These are phyloP conservation scores for Kondoa subrosea DNA, from an alignment of 768 basidiomycete genomes.

Conservation along the genomic window DNA sequence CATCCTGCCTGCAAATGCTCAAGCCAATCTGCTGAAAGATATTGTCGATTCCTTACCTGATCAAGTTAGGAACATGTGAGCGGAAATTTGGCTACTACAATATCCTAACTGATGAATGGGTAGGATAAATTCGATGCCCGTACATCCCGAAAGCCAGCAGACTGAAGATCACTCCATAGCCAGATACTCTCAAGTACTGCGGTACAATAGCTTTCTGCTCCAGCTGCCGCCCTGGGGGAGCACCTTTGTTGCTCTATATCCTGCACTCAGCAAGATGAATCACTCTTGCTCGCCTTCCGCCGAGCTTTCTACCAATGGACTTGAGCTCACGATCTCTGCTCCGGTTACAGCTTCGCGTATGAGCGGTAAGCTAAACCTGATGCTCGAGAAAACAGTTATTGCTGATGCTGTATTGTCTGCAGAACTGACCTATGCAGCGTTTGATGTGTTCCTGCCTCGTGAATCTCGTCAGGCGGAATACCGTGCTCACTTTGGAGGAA, in stretches of 20 bases:
- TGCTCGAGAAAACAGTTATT: not conserved
- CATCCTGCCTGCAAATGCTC: not conserved
- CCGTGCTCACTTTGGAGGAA: not conserved
- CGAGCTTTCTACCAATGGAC: not conserved
- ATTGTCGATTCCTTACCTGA: not conserved
- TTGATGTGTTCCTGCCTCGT: not conserved
- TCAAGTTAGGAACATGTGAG: not conserved
- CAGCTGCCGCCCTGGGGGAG: not conserved
- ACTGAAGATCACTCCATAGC: too few relatives aligned
- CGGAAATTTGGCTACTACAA: not conserved
- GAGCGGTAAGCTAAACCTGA: not conserved
- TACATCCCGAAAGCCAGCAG: too few relatives aligned
- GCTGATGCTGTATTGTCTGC: too few relatives aligned
- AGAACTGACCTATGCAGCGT: not conserved
- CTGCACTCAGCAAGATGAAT: not conserved
- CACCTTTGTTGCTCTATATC: not conserved
- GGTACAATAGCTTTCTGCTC: not conserved
- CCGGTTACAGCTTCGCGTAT: not conserved
- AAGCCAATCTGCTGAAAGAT: not conserved
- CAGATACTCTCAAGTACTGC: too few relatives aligned
- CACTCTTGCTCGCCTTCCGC: not conserved
- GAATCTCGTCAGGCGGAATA: not conserved
- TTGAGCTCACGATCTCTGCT: not conserved
- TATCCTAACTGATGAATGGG: too few relatives aligned
- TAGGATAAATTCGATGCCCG: too few relatives aligned